Evolutionary conservation across 306 rosid species (phyloP), one percentile per base, ranked within the genome.

Genomic region (Dryas alaskensis): DNA sequence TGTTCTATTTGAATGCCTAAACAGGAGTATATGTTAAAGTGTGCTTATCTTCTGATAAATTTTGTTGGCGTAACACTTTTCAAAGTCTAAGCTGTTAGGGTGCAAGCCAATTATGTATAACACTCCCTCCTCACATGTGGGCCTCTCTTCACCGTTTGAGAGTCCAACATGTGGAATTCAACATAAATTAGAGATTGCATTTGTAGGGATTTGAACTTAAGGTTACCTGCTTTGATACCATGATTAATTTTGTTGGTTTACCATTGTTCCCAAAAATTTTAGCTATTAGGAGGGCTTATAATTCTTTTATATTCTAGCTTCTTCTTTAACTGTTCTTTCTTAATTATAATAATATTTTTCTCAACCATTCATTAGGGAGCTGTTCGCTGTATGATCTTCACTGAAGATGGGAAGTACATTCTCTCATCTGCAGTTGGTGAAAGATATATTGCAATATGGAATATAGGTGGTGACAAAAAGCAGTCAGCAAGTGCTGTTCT

Each of bases 371-470:
- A 57, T 65, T 83, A 93, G 98, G 97, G 94, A 75, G 79, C 91
- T 62, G 95, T 94, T 70, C 89, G 89, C 60, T 94, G 95, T 82
- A 81, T 94, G 90, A 79, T 79, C 60, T 94, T 94, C 85, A 81
- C 90, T 19, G 95, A 94, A 84, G 97, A 94, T 79, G 89, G 90
- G 77, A 87, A 87, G 70, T 84, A 86, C 90, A 61, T 92, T 69
- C 88, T 94, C 74, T 94, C 99, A 1, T 92, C 99, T 76, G 92
- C 92, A 6, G 90, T 81, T 69, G 92, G 90, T 14, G 99, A 94
- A 89, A 92, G 97, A 87, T 89, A 89, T 82, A 69, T 94, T 71
- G 96, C 94, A 66, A 77, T 89, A 42, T 94, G 99, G 99, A 83
- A 70, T 74, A 55, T 87, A 72, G 87, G 81, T 73, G 95, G 87